These are phyloP conservation scores for Sporothrix humicola DNA, from an alignment of 2,329 filamentous ascomycete genomes.

Conservation along the genomic window DNA sequence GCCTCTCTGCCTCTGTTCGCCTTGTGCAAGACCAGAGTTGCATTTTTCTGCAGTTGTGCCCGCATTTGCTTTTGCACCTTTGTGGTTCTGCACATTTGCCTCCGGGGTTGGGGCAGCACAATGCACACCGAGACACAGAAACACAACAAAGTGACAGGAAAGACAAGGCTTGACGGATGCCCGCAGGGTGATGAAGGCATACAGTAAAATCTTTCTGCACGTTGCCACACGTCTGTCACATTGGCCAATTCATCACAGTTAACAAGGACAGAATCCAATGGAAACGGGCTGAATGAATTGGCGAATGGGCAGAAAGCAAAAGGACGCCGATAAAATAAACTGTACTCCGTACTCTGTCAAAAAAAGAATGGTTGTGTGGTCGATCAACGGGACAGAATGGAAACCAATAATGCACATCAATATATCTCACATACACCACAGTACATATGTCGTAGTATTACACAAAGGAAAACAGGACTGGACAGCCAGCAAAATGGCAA, in stretches of 20 bases:
- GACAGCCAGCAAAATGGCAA: not conserved
- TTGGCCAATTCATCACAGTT: no score
- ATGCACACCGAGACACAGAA: not conserved
- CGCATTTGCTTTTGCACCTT: slow-evolving; percentile 2
- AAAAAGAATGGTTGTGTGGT: not conserved
- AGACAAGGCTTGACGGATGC: slow-evolving; percentile 4
- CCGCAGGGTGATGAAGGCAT: not conserved
- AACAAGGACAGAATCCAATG: no score
- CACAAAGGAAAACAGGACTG: not conserved
- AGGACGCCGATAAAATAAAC: no score
- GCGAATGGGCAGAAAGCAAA: no score
- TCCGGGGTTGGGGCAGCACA: not conserved
- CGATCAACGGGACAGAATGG: slow-evolving; percentile 2
- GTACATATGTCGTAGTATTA: not conserved
- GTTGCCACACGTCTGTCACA: not conserved
- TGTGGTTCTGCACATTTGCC: not conserved
- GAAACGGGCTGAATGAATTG: not conserved
- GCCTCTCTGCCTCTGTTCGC: not conserved
- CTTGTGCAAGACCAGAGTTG: not conserved
- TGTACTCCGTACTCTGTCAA: not conserved
- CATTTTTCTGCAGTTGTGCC: slow-evolving; percentile 6
- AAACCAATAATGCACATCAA: not conserved
- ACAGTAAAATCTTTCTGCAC: not conserved
- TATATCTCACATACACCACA: not conserved
- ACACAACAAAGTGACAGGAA: not conserved